Percentiles rank a stretch among this genome's conserved stretches.
Evolutionary conservation across 2,329 filamentous ascomycete genomes (phyloP).

Genomic region (Lecanicillium sp.): DNA sequence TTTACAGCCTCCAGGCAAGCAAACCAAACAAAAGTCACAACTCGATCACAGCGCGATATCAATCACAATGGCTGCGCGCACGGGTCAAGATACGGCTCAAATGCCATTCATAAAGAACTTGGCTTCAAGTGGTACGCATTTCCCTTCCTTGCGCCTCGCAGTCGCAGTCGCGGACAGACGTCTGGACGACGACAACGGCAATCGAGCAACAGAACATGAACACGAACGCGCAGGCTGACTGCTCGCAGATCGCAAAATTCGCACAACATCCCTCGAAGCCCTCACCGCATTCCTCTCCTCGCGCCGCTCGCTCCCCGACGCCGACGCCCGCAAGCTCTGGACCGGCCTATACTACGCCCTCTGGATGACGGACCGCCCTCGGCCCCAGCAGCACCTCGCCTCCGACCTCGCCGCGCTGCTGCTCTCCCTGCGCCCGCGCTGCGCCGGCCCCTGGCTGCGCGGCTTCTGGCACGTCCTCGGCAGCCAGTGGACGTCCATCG

Average conservation of each 20-base stretch:
- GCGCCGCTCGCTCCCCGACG: slow-evolving; percentile 50
- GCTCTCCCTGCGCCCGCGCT: slow-evolving; percentile 46
- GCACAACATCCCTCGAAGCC: slow-evolving; percentile 69
- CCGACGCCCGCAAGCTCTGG: slow-evolving; percentile 85
- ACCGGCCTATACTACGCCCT: slow-evolving; percentile 90
- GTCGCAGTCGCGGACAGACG: no score
- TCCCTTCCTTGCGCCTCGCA: not conserved
- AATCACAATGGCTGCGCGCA: slow-evolving; percentile 34
- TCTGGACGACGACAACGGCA: not conserved
- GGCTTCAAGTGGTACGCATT: slow-evolving; percentile 69
- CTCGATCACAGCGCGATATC: not conserved
- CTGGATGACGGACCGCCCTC: slow-evolving; percentile 87
- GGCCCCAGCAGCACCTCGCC: slow-evolving; percentile 80
- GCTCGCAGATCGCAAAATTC: slow-evolving; percentile 63
- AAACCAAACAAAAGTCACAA: not conserved
- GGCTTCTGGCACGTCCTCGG: slow-evolving; percentile 69
- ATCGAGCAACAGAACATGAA: not conserved
- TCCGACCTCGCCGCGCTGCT: slow-evolving; percentile 65
- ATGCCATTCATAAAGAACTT: slow-evolving; percentile 78
- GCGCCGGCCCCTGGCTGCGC: slow-evolving; percentile 44
- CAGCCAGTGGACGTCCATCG: slow-evolving; percentile 66
- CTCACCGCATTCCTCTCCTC: slow-evolving; percentile 72
- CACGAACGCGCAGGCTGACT: not conserved
- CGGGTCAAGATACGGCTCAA: slow-evolving; percentile 32
- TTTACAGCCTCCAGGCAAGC: not conserved